These are phyloP conservation scores for Penicillium taxi DNA, from an alignment of 495 filamentous ascomycete species.

Conservation along the genomic window DNA sequence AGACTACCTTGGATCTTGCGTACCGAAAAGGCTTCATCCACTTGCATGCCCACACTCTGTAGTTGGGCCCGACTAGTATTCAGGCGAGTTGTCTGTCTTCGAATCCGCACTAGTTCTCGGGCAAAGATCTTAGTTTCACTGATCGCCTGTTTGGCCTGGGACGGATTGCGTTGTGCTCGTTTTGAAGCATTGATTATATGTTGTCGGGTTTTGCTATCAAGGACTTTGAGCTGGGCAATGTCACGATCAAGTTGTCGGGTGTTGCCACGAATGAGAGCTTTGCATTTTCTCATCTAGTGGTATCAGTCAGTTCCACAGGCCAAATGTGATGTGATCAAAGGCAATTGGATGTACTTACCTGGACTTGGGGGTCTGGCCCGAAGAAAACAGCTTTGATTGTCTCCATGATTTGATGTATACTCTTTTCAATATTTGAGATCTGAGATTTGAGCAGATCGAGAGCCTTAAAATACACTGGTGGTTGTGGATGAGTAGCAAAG, in stretches of 20 bases:
- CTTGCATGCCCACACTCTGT: slow-evolving; percentile 93
- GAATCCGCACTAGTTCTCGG: slow-evolving; percentile 73
- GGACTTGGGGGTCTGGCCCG: slow-evolving; percentile 84
- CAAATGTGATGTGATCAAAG: slow-evolving; percentile 1
- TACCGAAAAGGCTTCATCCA: slow-evolving; percentile 91
- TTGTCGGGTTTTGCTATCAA: slow-evolving; percentile 79
- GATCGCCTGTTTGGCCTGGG: slow-evolving; percentile 64
- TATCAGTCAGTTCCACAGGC: slow-evolving; percentile 2
- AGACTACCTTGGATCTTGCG: slow-evolving; percentile 95
- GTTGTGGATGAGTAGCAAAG: not conserved
- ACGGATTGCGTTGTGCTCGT: slow-evolving; percentile 69
- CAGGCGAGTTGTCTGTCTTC: slow-evolving; percentile 64
- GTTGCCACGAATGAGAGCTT: slow-evolving; percentile 80
- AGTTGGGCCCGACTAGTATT: slow-evolving; percentile 85
- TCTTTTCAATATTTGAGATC: not conserved
- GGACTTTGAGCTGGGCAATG: slow-evolving; percentile 61
- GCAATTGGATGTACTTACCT: slow-evolving; percentile 47
- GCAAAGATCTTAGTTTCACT: slow-evolving; percentile 80
- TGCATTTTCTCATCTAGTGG: slow-evolving; percentile 89
- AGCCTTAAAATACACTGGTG: too few relatives aligned
- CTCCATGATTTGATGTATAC: slow-evolving; percentile 63
- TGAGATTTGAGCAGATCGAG: too few relatives aligned
- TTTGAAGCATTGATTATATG: slow-evolving; percentile 71
- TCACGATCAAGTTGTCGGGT: slow-evolving; percentile 94
- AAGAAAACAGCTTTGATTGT: slow-evolving; percentile 78